Evolutionary conservation across 805 yeast genomes (phyloP).

Genomic region (Ogataea paraovalis): DNA sequence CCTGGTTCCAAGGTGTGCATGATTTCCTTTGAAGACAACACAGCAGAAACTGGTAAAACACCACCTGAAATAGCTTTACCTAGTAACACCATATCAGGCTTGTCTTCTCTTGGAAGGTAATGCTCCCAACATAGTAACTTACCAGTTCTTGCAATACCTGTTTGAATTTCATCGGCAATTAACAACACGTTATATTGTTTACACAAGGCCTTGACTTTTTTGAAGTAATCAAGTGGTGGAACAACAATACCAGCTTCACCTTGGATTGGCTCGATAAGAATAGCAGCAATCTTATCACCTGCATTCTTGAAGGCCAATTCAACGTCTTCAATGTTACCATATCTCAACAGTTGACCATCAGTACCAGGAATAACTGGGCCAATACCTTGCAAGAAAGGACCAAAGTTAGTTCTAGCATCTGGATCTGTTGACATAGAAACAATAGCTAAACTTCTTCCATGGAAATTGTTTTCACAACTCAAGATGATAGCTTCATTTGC

Average conservation of each 20-base stretch:
- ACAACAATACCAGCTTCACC: conserved; percentile 99
- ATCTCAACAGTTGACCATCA: conserved; percentile 57
- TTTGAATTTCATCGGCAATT: conserved; percentile 95
- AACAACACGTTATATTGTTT: conserved; percentile 79
- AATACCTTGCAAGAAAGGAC: conserved; percentile 81
- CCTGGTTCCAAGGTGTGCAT: conserved; percentile 91
- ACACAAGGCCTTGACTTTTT: conserved; percentile 69
- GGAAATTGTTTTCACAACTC: conserved; percentile 88
- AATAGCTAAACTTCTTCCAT: conserved; percentile 93
- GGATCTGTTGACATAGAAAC: conserved; percentile 96
- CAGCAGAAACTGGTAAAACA: conserved; percentile 88
- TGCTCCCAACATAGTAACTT: conserved; percentile 90
- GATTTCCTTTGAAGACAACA: conserved; percentile 82
- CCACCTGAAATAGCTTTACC: conserved; percentile 98
- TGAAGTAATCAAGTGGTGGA: conserved; percentile 79
- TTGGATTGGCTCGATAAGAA: conserved; percentile 91
- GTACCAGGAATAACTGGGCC: conserved; percentile 85
- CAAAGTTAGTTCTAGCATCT: conserved; percentile 83
- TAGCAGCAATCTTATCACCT: conserved; percentile 88
- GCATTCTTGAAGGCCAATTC: conserved; percentile 76
- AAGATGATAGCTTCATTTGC: conserved; percentile 80
- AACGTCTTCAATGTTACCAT: conserved; percentile 82
- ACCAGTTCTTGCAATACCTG: conserved; percentile 97
- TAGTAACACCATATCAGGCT: conserved; percentile 84
- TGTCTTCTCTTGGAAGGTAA: conserved; percentile 52